Evolutionary conservation across 176 grass and related monocot species (phyloP), one percentile per base, ranked within the genome.

Genomic region (Oryza glumipatula): DNA sequence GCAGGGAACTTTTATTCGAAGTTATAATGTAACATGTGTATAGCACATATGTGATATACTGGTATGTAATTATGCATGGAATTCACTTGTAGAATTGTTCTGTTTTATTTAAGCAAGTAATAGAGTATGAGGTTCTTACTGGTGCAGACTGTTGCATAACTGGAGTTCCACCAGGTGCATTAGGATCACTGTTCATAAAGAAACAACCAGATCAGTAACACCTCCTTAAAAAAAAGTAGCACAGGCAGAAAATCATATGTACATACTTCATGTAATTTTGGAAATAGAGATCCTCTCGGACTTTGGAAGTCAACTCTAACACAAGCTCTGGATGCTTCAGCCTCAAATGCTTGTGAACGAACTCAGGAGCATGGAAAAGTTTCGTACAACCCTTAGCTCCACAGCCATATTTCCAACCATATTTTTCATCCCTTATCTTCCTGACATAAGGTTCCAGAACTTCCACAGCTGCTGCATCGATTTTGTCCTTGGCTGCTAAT

Each of bases 371-470:
- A 89, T 99, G 97, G 83, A 99, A 99, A 82, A 99, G 92, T 82
- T 99, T 99, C 7, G 97, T 99, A 63, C 97, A 99, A 13, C 90
- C 94, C 76, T 99, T 99, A 41, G 97, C 97, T 24, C 97, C 97
- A 82, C 97, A 99, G 22, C 97, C 97, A 71, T 99, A 99, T 86
- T 99, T 99, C 97, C 97, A 99, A 28, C 94, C 97, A 77, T 99
- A 99, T 76, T 96, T 99, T 79, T 99, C 97, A 89, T 99, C 97
- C 65, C 97, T 90, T 78, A 99, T 99, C 89, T 99, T 99, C 78
- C 97, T 91, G 24, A 96, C 92, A 51, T 86, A 82, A 19, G 97
- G 97, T 68, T 99, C 94, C 51, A 99, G 77, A 83, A 85, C 91
- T 81, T 99, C 97, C 78, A 83, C 88, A 44, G 94, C 92, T 33